Evolutionary conservation across 164 flowering plant species (phyloP).

Genomic region (Chimonanthus praecox): DNA sequence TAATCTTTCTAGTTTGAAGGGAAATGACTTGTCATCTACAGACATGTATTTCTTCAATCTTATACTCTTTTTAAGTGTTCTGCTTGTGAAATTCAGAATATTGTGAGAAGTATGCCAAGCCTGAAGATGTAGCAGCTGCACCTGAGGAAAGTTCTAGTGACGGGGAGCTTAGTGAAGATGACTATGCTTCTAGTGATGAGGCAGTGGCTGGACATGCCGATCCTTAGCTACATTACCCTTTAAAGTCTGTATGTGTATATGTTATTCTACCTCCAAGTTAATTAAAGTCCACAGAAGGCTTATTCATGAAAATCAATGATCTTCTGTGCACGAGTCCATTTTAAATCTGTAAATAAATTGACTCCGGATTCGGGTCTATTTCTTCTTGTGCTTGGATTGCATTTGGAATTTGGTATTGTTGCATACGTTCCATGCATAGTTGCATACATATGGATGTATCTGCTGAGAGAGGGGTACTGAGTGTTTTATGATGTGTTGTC

Average conservation of each 20-base stretch:
- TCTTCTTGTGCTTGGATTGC: no score
- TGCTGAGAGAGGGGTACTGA: no score
- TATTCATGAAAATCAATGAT: slow-evolving; percentile 10
- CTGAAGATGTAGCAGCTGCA: slow-evolving; percentile 42
- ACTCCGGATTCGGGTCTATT: no score
- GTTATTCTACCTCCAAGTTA: slow-evolving; percentile 13
- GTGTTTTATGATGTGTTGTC: no score
- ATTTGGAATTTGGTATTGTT: no score
- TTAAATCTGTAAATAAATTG: no score
- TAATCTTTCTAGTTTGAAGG: no score
- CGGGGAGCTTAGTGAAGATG: slow-evolving; percentile 59
- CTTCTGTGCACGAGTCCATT: slow-evolving; percentile 3
- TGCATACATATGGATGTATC: no score
- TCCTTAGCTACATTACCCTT: slow-evolving; percentile 19
- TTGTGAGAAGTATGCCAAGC: slow-evolving; percentile 59
- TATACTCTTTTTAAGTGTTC: no score
- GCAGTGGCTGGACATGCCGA: slow-evolving; percentile 37
- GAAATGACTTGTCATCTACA: no score
- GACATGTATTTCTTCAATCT: no score
- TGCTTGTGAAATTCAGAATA: slow-evolving; percentile 32
- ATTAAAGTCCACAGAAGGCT: slow-evolving; percentile 10
- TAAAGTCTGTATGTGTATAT: slow-evolving; percentile 30
- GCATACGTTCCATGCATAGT: no score
- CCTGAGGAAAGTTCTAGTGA: slow-evolving; percentile 50
- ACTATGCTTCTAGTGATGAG: slow-evolving; percentile 50